Base-by-base conservation (phyloP, 2,329 filamentous ascomycete species). In the Zymoseptoria passerinii region DNA sequence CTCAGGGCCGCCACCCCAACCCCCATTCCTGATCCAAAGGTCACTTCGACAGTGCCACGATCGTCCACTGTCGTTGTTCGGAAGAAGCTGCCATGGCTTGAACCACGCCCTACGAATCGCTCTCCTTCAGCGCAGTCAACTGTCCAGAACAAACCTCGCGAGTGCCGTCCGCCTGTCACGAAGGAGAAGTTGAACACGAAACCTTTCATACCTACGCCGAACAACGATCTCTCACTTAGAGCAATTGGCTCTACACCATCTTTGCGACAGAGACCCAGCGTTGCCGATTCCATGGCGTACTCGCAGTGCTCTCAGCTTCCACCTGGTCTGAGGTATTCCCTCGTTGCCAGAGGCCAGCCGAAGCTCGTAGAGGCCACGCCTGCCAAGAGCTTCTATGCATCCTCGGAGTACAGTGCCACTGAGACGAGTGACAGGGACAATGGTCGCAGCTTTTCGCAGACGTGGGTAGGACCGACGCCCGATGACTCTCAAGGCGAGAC, bases 371-470 rank as follows among this genome's bases (percentile, higher is more conserved):
- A 44, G 44, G 40, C 44, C 2, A 44, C 49, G 18, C 49, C 13
- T 29, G 23, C 18, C 16, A 40, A 16, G 28, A 20, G 19, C 54
- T 28, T 49, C 5, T 65, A 65, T 51, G 61, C 61, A 5, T 66
- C 67, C 2, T 70, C 67, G 7, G 65, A 68, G 40, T 70, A 70
- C 58, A 68, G 66, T 55, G 58, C 65, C 18, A 61, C 60, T 8
- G 54, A 58, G 7, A 44, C 53, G 1, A 60, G 58, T 27, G 58
- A 56, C 20, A 29, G 40, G 20, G 58, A 59, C n/a, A 51, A 27
- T 28, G 35, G 4, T 28, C 28, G 9, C 23, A n/a, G 20, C 19
- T 48, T 7, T 19, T 10, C 20, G 48, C 19, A 29, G 48, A 20
- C 35, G 6, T 52, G 28, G 8, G 16, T 56, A 13, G 54, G 44